These are phyloP conservation scores for Phaffia australis DNA, from an alignment of 768 basidiomycete species.

Conservation along the genomic window DNA sequence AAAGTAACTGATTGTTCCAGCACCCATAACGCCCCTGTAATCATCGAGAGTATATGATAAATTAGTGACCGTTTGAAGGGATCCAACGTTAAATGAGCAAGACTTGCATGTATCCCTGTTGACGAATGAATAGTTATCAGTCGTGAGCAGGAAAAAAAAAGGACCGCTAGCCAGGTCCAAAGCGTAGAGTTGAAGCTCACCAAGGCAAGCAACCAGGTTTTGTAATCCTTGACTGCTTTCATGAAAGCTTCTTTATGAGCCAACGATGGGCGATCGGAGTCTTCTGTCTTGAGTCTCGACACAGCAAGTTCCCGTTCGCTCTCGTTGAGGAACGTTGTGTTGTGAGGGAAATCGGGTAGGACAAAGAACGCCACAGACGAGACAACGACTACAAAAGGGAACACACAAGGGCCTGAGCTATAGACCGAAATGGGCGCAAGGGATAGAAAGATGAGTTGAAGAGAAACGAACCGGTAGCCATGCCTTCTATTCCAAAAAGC, in stretches of 20 bases:
- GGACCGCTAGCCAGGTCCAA: not conserved
- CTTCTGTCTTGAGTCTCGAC: slow-evolving; percentile 25
- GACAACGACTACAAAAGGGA: slow-evolving; percentile 31
- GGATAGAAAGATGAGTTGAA: not conserved
- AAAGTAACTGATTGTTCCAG: too few relatives aligned
- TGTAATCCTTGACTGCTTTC: slow-evolving; percentile 33
- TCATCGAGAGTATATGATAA: too few relatives aligned
- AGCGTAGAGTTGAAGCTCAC: too few relatives aligned
- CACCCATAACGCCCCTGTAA: too few relatives aligned
- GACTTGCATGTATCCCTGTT: too few relatives aligned
- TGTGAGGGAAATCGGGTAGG: slow-evolving; percentile 36
- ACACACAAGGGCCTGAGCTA: slow-evolving; percentile 34
- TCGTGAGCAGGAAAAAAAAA: too few relatives aligned
- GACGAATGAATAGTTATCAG: too few relatives aligned
- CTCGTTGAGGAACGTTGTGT: slow-evolving; percentile 32
- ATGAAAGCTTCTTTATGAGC: slow-evolving; percentile 33
- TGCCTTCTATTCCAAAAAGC: slow-evolving; percentile 19
- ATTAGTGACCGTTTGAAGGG: too few relatives aligned
- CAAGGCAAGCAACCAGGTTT: slow-evolving; percentile 30
- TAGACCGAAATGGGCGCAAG: not conserved
- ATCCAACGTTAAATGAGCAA: too few relatives aligned
- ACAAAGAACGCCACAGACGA: slow-evolving; percentile 32
- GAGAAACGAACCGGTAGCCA: slow-evolving; percentile 3
- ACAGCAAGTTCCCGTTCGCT: slow-evolving; percentile 31
- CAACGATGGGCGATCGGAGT: slow-evolving; percentile 28